phyloP scores from a whole-genome alignment of 495 filamentous ascomycete species.

The Xylaria palmicola region DNA sequence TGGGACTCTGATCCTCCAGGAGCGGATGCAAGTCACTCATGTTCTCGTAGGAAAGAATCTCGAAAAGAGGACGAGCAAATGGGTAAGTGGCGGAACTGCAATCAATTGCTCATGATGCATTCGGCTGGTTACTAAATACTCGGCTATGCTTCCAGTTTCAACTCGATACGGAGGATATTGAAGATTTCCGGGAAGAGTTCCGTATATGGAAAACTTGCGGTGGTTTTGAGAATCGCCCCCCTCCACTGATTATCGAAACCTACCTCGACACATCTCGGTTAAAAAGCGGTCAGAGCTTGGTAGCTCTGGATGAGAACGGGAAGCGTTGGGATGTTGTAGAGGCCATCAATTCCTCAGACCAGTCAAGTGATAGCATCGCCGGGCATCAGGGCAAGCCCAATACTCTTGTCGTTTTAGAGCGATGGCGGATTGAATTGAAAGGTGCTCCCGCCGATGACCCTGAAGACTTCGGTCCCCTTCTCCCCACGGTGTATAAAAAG shows the following conservation, averaged over 20 bases:
- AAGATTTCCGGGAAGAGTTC: constrained; percentile 76
- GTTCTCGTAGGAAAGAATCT: constrained; percentile 52
- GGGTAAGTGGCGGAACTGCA: constrained; percentile 89
- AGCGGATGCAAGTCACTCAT: constrained; percentile 68
- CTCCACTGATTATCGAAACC: constrained; percentile 85
- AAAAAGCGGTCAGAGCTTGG: constrained; percentile 80
- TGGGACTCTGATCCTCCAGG: constrained; percentile 78
- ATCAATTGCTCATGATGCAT: too few relatives aligned
- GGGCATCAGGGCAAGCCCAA: constrained; percentile 43
- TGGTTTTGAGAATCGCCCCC: constrained; percentile 72
- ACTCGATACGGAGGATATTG: constrained; percentile 88
- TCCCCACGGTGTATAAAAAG: constrained; percentile 94
- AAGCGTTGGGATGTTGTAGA: constrained; percentile 91
- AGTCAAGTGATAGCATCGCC: constrained; percentile 52
- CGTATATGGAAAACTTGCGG: constrained; percentile 76
- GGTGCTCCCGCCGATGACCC: constrained; percentile 46
- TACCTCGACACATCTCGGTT: constrained; percentile 81
- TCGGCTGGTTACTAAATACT: constrained; percentile 24
- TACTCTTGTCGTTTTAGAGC: constrained; percentile 77
- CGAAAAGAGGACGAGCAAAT: constrained; percentile 74
- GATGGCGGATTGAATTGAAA: constrained; percentile 83
- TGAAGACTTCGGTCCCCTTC: constrained; percentile 64
- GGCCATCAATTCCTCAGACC: constrained; percentile 65
- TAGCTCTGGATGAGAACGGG: constrained; percentile 82
- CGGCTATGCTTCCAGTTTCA: constrained; percentile 67